Base-by-base conservation (phyloP, 441 rosid species). In the Brassica balearica region DNA sequence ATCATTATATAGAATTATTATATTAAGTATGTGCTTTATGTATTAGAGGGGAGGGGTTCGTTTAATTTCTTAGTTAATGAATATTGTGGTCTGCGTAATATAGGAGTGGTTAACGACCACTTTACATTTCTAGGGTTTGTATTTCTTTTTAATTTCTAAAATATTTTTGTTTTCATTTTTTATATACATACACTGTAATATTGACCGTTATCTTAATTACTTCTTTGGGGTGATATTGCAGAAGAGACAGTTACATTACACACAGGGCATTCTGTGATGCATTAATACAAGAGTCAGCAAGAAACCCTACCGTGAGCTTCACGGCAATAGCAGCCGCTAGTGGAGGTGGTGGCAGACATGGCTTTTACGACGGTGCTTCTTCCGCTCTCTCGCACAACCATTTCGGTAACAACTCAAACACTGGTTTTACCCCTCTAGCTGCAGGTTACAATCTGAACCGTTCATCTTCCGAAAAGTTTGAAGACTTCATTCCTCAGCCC, bases 221-320 rank as follows among this genome's bases (percentile, higher is more conserved):
- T 5, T 46, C 62, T 68, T 32, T 34, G 10, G 63, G 9, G 53
- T 46, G 48, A 61, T 48, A 53, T 65, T 25, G 81, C 86, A 92
- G 97, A 72, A 87, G 94, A 17, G 95, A 92, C 67, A 92, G 95
- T 69, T 92, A 90, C 85, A 88, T 90, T 23, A 89, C 95, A 5
- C 97, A 91, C 73, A 77, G 91, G 32, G 94, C 97, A 12, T 91
- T 92, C 61, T 90, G 97, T 27, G 94, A 91, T 71, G 95, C 95
- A 17, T 73, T 90, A 68, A 88, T 90, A 38, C 91, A 88, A 11
- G 98, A 93, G 73, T 85, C 86, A 65, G 88, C 90, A 43, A 87
- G 92, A 73, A 88, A 87, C 70, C 90, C 95, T 23, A 56, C 90
- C 5, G 77, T 79, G 78, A 82, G 77, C 74, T 78, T 92, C 65